These are phyloP conservation scores for Dichomitus squalens DNA, from an alignment of 1,284 basidiomycete species.

Conservation along the genomic window DNA sequence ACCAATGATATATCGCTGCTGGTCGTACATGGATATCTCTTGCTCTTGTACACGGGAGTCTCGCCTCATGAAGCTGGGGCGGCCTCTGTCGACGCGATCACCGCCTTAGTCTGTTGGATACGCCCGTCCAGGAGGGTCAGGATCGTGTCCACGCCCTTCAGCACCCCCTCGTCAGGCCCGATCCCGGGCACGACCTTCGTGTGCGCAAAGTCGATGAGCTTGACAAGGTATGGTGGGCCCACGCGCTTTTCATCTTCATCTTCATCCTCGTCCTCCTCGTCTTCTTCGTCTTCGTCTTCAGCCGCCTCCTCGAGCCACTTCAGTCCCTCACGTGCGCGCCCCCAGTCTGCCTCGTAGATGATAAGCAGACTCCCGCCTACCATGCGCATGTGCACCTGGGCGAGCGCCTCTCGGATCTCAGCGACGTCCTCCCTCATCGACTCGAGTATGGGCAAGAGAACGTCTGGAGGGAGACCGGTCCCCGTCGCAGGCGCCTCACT, in stretches of 20 bases:
- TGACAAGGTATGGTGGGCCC: slow-evolving; percentile 65
- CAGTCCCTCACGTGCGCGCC: slow-evolving; percentile 44
- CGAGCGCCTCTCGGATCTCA: slow-evolving; percentile 59
- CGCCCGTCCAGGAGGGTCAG: slow-evolving; percentile 59
- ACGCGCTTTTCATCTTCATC: slow-evolving; percentile 36
- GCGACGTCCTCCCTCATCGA: slow-evolving; percentile 56
- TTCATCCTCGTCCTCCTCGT: slow-evolving; percentile 39
- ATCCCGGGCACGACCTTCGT: slow-evolving; percentile 69
- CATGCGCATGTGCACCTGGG: slow-evolving; percentile 73
- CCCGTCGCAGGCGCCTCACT: slow-evolving; percentile 6
- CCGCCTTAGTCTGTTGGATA: slow-evolving; percentile 36
- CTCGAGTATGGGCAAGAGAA: slow-evolving; percentile 64
- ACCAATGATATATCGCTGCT: no score
- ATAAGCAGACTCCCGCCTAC: slow-evolving; percentile 83
- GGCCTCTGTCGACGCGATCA: neutral
- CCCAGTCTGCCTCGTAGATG: slow-evolving; percentile 79
- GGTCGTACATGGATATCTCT: no score
- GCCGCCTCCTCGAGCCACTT: slow-evolving; percentile 34
- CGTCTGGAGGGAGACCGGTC: slow-evolving; percentile 54
- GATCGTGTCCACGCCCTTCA: slow-evolving; percentile 72
- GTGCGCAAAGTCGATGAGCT: slow-evolving; percentile 95
- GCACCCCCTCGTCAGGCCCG: slow-evolving; percentile 80
- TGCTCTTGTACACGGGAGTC: no score
- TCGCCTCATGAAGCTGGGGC: neutral
- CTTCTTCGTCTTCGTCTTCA: slow-evolving; percentile 32